These are phyloP conservation scores for Fusarium anthophilum DNA, from an alignment of 2,329 filamentous ascomycete species.

Conservation along the genomic window DNA sequence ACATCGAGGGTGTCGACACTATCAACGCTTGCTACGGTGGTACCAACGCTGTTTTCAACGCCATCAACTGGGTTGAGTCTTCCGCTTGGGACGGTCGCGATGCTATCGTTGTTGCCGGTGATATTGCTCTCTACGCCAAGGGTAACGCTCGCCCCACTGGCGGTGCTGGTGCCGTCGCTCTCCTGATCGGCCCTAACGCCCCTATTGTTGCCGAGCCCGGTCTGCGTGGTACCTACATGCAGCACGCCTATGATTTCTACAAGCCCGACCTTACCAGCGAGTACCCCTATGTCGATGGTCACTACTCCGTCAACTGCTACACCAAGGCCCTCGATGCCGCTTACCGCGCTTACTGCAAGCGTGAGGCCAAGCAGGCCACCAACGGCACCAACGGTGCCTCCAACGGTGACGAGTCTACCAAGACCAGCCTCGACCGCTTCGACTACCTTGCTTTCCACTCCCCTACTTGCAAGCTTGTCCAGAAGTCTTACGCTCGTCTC, in stretches of 20 bases:
- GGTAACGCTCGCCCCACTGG: constrained; percentile 83
- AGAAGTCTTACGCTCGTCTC: constrained; percentile 85
- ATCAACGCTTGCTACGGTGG: constrained; percentile 89
- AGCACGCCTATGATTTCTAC: constrained; percentile 90
- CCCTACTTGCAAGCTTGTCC: constrained; percentile 86
- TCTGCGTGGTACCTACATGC: constrained; percentile 81
- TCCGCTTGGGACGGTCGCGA: constrained; percentile 87
- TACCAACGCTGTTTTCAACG: constrained; percentile 86
- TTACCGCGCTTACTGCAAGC: constrained; percentile 82
- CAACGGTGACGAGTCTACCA: constrained; percentile 58
- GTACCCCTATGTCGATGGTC: constrained; percentile 86
- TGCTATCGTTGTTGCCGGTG: constrained; percentile 81
- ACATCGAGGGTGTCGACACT: constrained; percentile 84
- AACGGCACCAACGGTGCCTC: constrained; percentile 64
- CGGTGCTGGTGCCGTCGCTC: constrained; percentile 80
- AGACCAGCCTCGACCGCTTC: constrained; percentile 79
- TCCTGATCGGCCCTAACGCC: constrained; percentile 81
- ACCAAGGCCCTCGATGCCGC: constrained; percentile 81
- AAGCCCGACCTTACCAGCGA: constrained; percentile 89
- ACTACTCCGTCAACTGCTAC: constrained; percentile 86
- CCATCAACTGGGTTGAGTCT: constrained; percentile 86
- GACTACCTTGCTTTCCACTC: constrained; percentile 87
- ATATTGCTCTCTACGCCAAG: constrained; percentile 88
- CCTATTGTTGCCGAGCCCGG: constrained; percentile 81
- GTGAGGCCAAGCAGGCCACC: constrained; percentile 68